Base-by-base conservation (phyloP, 1,139 yeast species). In the Pichia sp. region DNA sequence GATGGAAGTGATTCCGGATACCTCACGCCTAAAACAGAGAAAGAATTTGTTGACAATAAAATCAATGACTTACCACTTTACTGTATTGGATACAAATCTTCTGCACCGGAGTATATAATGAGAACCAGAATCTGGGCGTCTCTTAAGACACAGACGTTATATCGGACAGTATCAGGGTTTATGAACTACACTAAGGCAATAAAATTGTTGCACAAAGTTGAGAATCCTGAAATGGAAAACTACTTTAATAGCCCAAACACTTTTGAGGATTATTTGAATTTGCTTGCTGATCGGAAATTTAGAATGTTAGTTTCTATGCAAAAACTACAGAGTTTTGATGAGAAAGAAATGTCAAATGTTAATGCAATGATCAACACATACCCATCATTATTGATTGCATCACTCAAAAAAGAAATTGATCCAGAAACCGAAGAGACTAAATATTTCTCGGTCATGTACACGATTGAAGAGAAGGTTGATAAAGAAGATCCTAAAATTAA, bases 121-220 rank as follows among this genome's bases (percentile, higher is more conserved):
- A 88, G 99, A 79, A 93, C 99, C 10, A 85, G 99, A 80, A 93
- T 93, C 68, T 93, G 99, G 99, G 99, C 99, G 51, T 93, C 99
- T 50, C 83, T 93, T 70, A 88, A 98, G 75, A 93, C 98, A 52
- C 99, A 93, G 79, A 93, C 99, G 51, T 79, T 93, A 73, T 93
- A 93, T 79, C 89, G 99, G 78, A 93, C 99, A 62, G 97, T 93
- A 57, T 90, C 98, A 61, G 99, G 99, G 71, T 93, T 93, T 79
- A 93, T 93, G 99, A 93, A 93, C 61, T 93, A 93, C 72, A 93
- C 98, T 31, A 88, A 98, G 41, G 96, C 96, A 0, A 77, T 89
- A 23, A 83, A 82, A 61, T 70, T 87, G 23, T 72, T 89, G 4
- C 82, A 82, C 61, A 73, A 82, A 49, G 79, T 85, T 45, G 96